phyloP scores from a whole-genome alignment of 225 moss, liverwort and hornwort species.

The Lunularia cruciata region DNA sequence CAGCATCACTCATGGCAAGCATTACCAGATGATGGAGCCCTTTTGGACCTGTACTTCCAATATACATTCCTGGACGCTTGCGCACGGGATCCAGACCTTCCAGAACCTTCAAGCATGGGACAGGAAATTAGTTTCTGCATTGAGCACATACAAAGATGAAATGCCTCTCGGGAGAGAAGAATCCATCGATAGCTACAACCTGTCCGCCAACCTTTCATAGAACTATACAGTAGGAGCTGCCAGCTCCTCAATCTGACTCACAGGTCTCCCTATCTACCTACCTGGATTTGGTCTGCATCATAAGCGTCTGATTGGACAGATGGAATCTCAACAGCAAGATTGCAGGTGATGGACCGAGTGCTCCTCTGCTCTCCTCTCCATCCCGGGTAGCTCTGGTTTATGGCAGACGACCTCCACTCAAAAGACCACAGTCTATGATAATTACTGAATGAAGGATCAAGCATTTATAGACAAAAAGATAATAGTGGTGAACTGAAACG shows the following conservation, averaged over 20 bases:
- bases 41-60: slow-evolving; percentile 87
- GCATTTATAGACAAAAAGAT: not conserved
- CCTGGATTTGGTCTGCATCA: slow-evolving; percentile 98
- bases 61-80: slow-evolving; percentile 99
- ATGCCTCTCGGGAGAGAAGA: not conserved
- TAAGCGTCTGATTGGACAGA: slow-evolving; percentile 74
- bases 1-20: not conserved
- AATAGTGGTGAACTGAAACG: too few relatives aligned
- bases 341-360: slow-evolving; percentile 50
- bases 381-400: slow-evolving; percentile 9
- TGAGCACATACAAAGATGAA: not conserved
- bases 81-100: slow-evolving; percentile 97
- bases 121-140: not conserved
- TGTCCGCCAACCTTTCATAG: not conserved
- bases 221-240: not conserved
- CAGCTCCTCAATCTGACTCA: not conserved
- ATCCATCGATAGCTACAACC: not conserved
- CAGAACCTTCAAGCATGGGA: slow-evolving; percentile 50
- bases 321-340: slow-evolving; percentile 63
- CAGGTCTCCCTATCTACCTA: slow-evolving; percentile 9
- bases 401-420: slow-evolving; percentile 22
- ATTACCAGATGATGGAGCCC: slow-evolving; percentile 93
- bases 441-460: too few relatives aligned
- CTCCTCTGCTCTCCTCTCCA: slow-evolving; percentile 18
- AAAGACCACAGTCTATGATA: too few relatives aligned